Evolutionary conservation across 441 rosid genomes (phyloP).

Genomic region (Gossypium gossypioides): DNA sequence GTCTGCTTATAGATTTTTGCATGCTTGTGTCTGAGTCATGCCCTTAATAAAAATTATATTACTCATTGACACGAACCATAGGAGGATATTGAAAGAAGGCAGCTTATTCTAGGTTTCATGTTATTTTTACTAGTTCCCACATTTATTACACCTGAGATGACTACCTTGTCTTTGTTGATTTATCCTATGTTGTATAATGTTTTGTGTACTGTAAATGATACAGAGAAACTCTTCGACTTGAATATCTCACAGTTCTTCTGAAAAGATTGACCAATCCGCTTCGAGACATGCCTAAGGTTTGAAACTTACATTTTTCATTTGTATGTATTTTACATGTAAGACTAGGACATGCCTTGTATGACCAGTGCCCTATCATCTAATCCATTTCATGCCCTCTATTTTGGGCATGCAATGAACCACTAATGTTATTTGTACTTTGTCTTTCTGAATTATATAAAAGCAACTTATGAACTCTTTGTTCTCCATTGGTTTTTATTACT

Average conservation of each 20-base stretch:
- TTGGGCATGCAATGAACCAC: neutral
- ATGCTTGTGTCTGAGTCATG: neutral
- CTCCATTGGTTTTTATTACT: neutral
- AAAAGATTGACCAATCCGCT: constrained; percentile 78
- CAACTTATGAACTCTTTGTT: neutral
- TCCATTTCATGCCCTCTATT: neutral
- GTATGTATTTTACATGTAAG: neutral
- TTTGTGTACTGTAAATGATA: constrained; percentile 16
- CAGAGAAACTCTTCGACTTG: constrained; percentile 79
- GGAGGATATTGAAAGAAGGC: neutral
- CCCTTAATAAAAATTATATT: neutral
- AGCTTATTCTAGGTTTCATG: neutral
- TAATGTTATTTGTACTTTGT: neutral
- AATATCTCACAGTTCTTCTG: constrained; percentile 56
- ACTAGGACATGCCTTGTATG: neutral
- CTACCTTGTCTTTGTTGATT: neutral
- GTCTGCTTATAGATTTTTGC: neutral
- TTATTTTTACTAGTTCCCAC: neutral
- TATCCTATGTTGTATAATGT: constrained; percentile 7
- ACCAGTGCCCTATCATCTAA: constrained; percentile 1
- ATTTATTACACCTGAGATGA: neutral
- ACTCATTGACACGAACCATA: neutral
- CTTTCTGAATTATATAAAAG: neutral
- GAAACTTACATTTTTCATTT: constrained; percentile 8
- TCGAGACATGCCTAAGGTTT: constrained; percentile 72